Evolutionary conservation across 2,329 filamentous ascomycete genomes (phyloP), one percentile per base, ranked within the genome.

Genomic region (Zalaria sp.): DNA sequence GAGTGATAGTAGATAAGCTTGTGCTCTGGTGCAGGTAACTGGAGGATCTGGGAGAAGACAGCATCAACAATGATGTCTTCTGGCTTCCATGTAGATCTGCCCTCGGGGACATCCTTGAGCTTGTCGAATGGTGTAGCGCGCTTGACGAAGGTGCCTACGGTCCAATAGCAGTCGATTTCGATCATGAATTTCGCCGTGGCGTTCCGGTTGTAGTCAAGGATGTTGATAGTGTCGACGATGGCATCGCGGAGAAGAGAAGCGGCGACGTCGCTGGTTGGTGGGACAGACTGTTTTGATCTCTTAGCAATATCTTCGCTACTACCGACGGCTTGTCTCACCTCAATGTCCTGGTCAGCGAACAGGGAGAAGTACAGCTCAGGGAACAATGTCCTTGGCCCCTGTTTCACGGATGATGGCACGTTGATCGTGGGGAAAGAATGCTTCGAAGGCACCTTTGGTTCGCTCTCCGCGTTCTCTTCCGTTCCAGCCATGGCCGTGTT

Each of bases 11-110:
- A 98, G 6, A 98, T 85, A 1, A 94, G 71, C 63, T 95, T 95
- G 64, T 94, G 87, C 62, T 94, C 86, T 0, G 91, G 78, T 3
- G 70, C 72, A 3, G 91, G 91, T 32, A 98, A 73, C 59, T 86
- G 83, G 57, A 94, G 84, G 35, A 98, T 71, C 61, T 96, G 89
- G 1, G 88, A 93, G 61, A 98, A 98, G 43, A 96, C 86, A 4
- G 89, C 87, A 60, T 98, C 91, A n/a, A 98, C 86, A 3, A 83
- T 84, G 44, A 96, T 83, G 62, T 98, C 91, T 64, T 98, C 91
- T 0, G 91, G 87, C 62, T 98, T 98, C 89, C 91, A 98, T 0
- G 85, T 88, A 9, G 82, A 77, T 48, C 77, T 76, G 11, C 81
- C 70, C 37, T 80, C 80, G 1, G 68, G 58, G 18, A 73, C 55